These are phyloP conservation scores for Clonostachys rhizophaga DNA, from an alignment of 2,329 filamentous ascomycete species.

Conservation along the genomic window DNA sequence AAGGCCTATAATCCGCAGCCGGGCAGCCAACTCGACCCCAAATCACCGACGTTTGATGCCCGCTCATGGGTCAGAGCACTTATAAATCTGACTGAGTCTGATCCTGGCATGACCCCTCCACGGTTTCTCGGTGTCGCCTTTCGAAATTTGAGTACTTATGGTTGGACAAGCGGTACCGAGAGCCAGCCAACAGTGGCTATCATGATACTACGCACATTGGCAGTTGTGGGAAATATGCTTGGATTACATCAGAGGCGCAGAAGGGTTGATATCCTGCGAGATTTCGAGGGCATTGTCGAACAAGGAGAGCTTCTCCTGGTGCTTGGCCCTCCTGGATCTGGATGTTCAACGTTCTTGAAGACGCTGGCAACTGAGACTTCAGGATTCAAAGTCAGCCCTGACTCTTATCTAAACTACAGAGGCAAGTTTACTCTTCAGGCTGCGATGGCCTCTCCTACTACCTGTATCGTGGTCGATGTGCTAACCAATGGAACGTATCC, in stretches of 20 bases:
- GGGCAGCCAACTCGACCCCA: conserved; percentile 13
- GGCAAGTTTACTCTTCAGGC: conserved; percentile 30
- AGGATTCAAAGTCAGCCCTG: conserved; percentile 55
- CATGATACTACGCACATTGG: conserved; percentile 9
- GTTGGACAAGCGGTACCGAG: conserved; percentile 12
- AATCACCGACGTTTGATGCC: conserved; percentile 15
- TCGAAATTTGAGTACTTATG: conserved; percentile 15
- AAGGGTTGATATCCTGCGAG: conserved; percentile 40
- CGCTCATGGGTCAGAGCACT: conserved; percentile 16
- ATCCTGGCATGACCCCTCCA: conserved; percentile 11
- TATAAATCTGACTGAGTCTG: conserved; percentile 14
- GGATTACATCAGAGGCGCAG: conserved; percentile 12
- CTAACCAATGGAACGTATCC: conserved; percentile 1
- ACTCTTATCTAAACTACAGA: conserved; percentile 60
- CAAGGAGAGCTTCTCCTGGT: conserved; percentile 53
- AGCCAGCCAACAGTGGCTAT: conserved; percentile 15
- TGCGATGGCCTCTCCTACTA: too few relatives aligned
- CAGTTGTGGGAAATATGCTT: background rate
- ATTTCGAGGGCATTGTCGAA: conserved; percentile 45
- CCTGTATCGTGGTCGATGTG: too few relatives aligned
- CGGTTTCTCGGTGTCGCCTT: conserved; percentile 21
- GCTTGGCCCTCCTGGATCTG: conserved; percentile 45
- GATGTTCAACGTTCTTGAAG: conserved; percentile 65
- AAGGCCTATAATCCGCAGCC: conserved; percentile 8
- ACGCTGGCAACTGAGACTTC: conserved; percentile 52